Evolutionary conservation across 1,284 basidiomycete genomes (phyloP), one percentile per base, ranked within the genome.

Genomic region (Pholiota adiposa): DNA sequence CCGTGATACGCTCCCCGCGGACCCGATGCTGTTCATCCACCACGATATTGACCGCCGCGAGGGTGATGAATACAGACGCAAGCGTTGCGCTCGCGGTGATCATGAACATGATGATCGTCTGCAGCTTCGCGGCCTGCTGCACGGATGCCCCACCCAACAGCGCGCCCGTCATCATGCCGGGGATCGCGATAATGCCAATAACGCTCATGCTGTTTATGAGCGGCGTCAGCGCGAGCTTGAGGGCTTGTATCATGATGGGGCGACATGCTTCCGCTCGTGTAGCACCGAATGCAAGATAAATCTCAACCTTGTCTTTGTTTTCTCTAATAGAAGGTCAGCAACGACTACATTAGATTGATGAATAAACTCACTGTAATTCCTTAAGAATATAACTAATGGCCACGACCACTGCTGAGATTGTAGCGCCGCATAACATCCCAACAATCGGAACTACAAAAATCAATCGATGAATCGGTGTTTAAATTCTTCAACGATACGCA

Each of bases 31-130:
- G 80, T 7, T 67, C 68, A 69, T 95, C 93, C 18, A 93, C 83
- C 4, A 88, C 80, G 12, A 88, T 82, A 1, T 73, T 74, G 11
- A 93, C 80, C 1, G 85, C 80, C 38, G 86, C 76, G 55, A 86
- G 75, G 1, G 89, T 87, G 1, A 85, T 83, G 51, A 83, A 75
- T 60, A 92, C 87, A 5, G 86, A 81, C 4, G 87, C 83, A 23
- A 94, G 82, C 1, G 87, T 85, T 0, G 89, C 89, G 57, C 85
- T 84, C 0, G 92, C 88, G 1, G 88, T 87, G 56, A 95, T 92
- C 89, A 94, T 92, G 74, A 95, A 94, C 87, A 94, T 92, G 75
- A 94, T 93, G 60, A 94, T 87, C 89, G 93, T 94, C 69, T 95
- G 93, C 9, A 95, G 75, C 53, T 87, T 85, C 0, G 92, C 91